Evolutionary conservation across 2,329 filamentous ascomycete genomes (phyloP).

Genomic region (Paracamarosporium sp.): DNA sequence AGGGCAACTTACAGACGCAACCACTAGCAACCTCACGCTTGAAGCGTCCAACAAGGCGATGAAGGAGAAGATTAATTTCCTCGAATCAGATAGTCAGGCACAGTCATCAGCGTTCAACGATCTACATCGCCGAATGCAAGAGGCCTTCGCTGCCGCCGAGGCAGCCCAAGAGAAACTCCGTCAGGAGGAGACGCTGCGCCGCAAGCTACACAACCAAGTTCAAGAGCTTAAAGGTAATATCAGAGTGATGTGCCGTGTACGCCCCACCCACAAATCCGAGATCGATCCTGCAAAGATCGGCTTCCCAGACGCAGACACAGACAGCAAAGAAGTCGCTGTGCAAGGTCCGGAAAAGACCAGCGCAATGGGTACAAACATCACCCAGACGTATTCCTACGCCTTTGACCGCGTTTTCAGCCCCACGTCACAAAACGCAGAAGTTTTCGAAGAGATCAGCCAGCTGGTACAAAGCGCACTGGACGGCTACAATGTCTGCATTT

Average conservation of each 20-base stretch:
- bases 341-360: slow-evolving; percentile 84
- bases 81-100: slow-evolving; percentile 88
- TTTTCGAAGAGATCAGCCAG: slow-evolving; percentile 96
- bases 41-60: slow-evolving; percentile 79
- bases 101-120: slow-evolving; percentile 85
- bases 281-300: slow-evolving; percentile 72
- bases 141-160: slow-evolving; percentile 74
- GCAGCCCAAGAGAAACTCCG: slow-evolving; percentile 81
- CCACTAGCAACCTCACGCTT: slow-evolving; percentile 58
- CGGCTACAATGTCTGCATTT: slow-evolving; percentile 98
- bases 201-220: slow-evolving; percentile 96
- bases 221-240: slow-evolving; percentile 99
- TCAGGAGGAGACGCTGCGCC: slow-evolving; percentile 86
- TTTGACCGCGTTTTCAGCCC: slow-evolving; percentile 95
- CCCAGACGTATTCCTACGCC: slow-evolving; percentile 83
- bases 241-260: slow-evolving; percentile 94
- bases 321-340: slow-evolving; percentile 85
- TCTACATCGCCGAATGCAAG: slow-evolving; percentile 80
- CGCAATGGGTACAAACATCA: slow-evolving; percentile 75
- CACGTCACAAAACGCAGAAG: slow-evolving; percentile 76
- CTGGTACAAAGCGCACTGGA: slow-evolving; percentile 95
- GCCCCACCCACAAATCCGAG: slow-evolving; percentile 71
- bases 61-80: slow-evolving; percentile 82
- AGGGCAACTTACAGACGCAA: slow-evolving; percentile 55
- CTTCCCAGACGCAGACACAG: slow-evolving; percentile 80